Percentiles rank a stretch among this genome's conserved stretches.
These are phyloP conservation scores for Chaetomium olivaceum DNA, from an alignment of 2,329 filamentous ascomycete genomes.

Conservation along the genomic window DNA sequence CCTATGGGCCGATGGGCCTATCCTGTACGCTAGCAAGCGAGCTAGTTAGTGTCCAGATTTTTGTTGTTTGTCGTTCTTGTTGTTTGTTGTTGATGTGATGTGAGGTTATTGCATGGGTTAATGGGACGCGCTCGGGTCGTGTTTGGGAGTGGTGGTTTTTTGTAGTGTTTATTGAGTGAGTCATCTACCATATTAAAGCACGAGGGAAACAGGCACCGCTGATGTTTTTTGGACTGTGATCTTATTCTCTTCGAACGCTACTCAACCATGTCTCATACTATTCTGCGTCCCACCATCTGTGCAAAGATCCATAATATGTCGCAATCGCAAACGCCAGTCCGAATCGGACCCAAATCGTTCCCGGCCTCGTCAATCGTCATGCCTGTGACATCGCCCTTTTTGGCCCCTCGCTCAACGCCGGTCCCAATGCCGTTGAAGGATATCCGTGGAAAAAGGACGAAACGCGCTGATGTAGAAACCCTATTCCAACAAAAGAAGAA, in stretches of 20 bases:
- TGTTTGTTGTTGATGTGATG: not conserved
- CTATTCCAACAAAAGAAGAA: not conserved
- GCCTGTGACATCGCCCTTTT: conserved; percentile 1
- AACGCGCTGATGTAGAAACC: not conserved
- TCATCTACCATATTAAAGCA: not conserved
- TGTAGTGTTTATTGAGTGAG: not conserved
- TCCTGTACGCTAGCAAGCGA: not conserved
- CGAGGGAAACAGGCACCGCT: no score
- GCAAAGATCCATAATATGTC: not conserved
- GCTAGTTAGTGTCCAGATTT: not conserved
- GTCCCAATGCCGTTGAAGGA: conserved; percentile 6
- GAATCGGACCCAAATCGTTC: not conserved
- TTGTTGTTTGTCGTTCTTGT: not conserved
- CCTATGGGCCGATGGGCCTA: not conserved
- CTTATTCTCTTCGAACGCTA: not conserved
- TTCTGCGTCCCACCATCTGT: not conserved
- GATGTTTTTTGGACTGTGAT: not conserved
- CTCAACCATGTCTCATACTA: not conserved
- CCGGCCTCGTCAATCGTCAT: conserved; percentile 11
- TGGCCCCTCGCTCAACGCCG: conserved; percentile 6
- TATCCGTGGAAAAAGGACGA: not conserved
- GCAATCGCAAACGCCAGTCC: not conserved
- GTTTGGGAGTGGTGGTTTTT: not conserved
- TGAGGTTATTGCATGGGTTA: no score
- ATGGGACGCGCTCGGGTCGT: no score